Base-by-base conservation (phyloP, 2,329 filamentous ascomycete species). In the Xylariomycetidae sp. region DNA sequence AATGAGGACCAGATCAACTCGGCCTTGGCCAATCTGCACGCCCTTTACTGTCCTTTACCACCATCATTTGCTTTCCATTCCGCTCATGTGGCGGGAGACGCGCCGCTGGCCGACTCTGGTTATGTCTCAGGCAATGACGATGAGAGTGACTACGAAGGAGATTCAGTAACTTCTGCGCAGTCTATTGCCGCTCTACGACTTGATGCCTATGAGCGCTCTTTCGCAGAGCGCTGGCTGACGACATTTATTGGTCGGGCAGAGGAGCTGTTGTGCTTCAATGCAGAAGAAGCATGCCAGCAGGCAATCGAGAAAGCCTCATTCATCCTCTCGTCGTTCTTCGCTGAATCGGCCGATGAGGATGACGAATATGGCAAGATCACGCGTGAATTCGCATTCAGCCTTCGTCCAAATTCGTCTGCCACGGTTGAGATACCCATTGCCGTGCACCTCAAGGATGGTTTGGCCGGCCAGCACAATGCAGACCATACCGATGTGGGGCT, bases 401-500 rank as follows among this genome's bases (percentile, higher is more conserved):
- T 53, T 3, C 27, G 40, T 1, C 28, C 27, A 15, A 20, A 27
- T 14, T 25, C 28, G 27, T 41, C 6, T 15, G 30, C 2, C 27
- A 25, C 4, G 25, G 10, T 6, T 30, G 35, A 46, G 10, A 31
- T 34, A 11, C 41, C 42, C 1, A 45, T 72, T 17, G 37, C 51
- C 3, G 59, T 72, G 5, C 59, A 56, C 5, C 56, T 73, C 25
- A 64, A 67, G 20, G 70, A 73, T 19, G 62, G 64, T 3, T 56
- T 67, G 0, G 62, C 65, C 0, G 63, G 64, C 16, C 55, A 48
- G n/a, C 53, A 63, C 31, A 43, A 34, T 30, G 51, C 61, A 3
- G 54, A 65, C 16, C 67, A 74, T 34, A 64, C 62, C 22, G 69
- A 72, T 14, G 70, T 74, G 6, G 70, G 70, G 9, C 43, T 74